These are phyloP conservation scores for Boletus sensibilis DNA, from an alignment of 768 basidiomycete species.

Conservation along the genomic window DNA sequence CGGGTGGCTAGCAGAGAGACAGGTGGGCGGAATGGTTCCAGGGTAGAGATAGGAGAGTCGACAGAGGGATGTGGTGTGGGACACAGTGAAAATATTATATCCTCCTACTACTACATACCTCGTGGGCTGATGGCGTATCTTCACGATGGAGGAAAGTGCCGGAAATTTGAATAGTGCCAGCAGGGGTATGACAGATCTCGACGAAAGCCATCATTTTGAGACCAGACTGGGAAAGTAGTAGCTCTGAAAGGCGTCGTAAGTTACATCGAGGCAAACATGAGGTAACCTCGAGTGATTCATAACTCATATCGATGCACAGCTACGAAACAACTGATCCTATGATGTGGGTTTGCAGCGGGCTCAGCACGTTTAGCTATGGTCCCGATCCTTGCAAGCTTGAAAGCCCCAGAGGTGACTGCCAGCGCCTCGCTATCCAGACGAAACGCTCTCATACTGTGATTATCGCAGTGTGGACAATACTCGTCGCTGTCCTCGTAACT, in stretches of 20 bases:
- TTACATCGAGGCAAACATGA: background rate
- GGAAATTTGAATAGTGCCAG: background rate
- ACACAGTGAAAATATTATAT: too few relatives aligned
- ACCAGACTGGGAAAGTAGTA: background rate
- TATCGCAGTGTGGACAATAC: slow-evolving; percentile 97
- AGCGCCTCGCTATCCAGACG: too few relatives aligned
- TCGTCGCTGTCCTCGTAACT: slow-evolving; percentile 95
- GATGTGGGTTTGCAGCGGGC: too few relatives aligned
- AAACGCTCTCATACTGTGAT: too few relatives aligned
- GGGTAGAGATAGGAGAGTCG: background rate
- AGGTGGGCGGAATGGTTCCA: background rate
- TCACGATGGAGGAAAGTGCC: background rate
- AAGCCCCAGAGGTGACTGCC: too few relatives aligned
- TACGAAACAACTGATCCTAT: too few relatives aligned
- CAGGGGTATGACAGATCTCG: background rate
- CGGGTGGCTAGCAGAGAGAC: background rate
- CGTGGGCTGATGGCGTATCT: background rate
- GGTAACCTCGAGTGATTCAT: background rate
- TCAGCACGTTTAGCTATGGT: too few relatives aligned
- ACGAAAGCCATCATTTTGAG: background rate
- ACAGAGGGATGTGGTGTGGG: too few relatives aligned
- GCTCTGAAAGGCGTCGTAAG: background rate
- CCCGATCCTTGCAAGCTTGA: too few relatives aligned
- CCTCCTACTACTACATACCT: too few relatives aligned
- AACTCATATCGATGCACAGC: too few relatives aligned